These are phyloP conservation scores for Logfia minima DNA, from an alignment of 129 eudicot species.

Conservation along the genomic window DNA sequence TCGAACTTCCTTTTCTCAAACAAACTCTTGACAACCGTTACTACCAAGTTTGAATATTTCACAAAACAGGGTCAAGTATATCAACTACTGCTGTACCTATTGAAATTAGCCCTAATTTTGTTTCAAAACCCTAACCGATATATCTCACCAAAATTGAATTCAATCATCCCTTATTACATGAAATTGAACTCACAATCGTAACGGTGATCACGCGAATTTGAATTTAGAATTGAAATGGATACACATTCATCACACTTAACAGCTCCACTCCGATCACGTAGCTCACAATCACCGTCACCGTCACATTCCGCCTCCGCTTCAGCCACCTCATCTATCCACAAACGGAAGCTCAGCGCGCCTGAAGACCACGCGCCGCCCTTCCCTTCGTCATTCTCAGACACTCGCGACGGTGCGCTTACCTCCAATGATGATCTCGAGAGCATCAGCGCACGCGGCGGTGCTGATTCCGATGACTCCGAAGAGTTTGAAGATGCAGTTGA, in stretches of 20 bases:
- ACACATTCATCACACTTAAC: constrained; percentile 57
- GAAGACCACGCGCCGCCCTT: constrained; percentile 86
- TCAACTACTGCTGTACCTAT: neutral
- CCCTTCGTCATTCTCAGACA: constrained; percentile 71
- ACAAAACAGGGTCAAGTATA: neutral
- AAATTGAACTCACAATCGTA: neutral
- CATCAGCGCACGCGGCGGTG: constrained; percentile 84
- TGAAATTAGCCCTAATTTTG: constrained; percentile 23
- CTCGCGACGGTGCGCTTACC: constrained; percentile 77
- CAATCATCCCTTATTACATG: neutral
- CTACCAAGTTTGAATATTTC: too few species aligned
- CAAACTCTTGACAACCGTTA: too few species aligned
- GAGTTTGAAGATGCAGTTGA: constrained; percentile 78
- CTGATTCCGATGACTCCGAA: constrained; percentile 66
- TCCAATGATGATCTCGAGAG: constrained; percentile 93
- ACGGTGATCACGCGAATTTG: neutral
- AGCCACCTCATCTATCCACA: constrained; percentile 89
- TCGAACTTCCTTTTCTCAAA: too few species aligned
- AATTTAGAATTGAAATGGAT: constrained; percentile 39
- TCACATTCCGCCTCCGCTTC: constrained; percentile 93
- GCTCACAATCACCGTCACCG: constrained; percentile 88
- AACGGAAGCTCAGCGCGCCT: constrained; percentile 62
- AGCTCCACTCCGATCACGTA: constrained; percentile 87
- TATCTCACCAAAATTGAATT: neutral
- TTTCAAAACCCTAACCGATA: constrained; percentile 26